These are phyloP conservation scores for Ammopiptanthus mongolicus DNA, from an alignment of 306 rosid species.

Conservation along the genomic window DNA sequence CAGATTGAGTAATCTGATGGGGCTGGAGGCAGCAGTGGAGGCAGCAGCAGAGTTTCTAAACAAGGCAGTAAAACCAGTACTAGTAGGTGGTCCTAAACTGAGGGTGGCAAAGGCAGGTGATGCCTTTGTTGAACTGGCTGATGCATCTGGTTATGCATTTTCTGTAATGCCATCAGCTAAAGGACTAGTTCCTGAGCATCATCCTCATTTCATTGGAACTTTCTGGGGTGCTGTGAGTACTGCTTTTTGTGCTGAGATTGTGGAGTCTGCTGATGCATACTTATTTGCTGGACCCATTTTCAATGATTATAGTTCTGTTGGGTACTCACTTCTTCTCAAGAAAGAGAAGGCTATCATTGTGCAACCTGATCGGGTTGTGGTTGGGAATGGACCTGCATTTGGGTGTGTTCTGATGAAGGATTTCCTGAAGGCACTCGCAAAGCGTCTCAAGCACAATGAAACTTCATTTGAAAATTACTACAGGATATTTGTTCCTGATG, in stretches of 20 bases:
- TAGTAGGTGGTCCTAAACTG: conserved; percentile 63
- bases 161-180: conserved; percentile 68
- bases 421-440: conserved; percentile 40
- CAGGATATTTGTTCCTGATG: conserved; percentile 63
- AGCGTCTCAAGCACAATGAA: conserved; percentile 33
- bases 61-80: conserved; percentile 71
- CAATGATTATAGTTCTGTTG: conserved; percentile 67
- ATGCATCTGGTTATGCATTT: conserved; percentile 45
- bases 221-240: conserved; percentile 71
- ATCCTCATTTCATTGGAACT: conserved; percentile 58
- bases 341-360: conserved; percentile 56
- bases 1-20: conserved; percentile 49
- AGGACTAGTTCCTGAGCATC: conserved; percentile 52
- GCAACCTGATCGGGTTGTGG: conserved; percentile 50
- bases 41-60: conserved; percentile 53
- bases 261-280: conserved; percentile 61
- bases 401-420: conserved; percentile 65
- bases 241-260: conserved; percentile 57
- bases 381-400: conserved; percentile 51
- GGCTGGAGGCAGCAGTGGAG: conserved; percentile 61
- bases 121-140: conserved; percentile 47
- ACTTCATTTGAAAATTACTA: conserved; percentile 48
- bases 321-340: conserved; percentile 62
- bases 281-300: conserved; percentile 61
- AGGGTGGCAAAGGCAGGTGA: conserved; percentile 48